These are phyloP conservation scores for Malassezia slooffiae DNA, from an alignment of 1,284 basidiomycete genomes.

Conservation along the genomic window DNA sequence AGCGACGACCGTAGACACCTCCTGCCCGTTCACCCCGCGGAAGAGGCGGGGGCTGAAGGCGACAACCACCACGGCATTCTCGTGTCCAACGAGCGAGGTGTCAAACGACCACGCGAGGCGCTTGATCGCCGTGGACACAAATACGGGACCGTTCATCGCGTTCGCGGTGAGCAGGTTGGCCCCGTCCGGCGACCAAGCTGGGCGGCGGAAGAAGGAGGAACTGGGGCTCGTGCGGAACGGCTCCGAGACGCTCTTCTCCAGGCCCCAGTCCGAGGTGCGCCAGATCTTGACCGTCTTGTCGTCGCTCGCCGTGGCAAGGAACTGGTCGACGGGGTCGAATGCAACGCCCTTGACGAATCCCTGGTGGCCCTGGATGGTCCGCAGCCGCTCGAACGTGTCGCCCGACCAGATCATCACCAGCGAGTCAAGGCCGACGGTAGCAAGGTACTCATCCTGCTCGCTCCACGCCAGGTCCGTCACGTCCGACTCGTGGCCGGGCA, in stretches of 20 bases:
- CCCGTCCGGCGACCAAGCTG: constrained; percentile 99
- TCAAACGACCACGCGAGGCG: constrained; percentile 53
- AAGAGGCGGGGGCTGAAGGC: constrained; percentile 41
- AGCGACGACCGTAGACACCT: constrained; percentile 27
- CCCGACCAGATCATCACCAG: constrained; percentile 71
- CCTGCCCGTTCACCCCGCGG: constrained; percentile 19
- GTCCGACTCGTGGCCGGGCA: constrained; percentile 73
- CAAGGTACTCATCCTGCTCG: constrained; percentile 65
- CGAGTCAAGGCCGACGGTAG: constrained; percentile 86
- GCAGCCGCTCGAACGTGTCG: constrained; percentile 49
- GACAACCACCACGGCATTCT: constrained; percentile 84
- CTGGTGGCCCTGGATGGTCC: constrained; percentile 74
- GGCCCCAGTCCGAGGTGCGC: constrained; percentile 80
- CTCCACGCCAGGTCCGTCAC: constrained; percentile 94
- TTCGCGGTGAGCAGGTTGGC: constrained; percentile 92
- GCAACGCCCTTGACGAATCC: constrained; percentile 98
- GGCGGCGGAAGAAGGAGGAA: constrained; percentile 82
- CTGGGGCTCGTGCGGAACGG: constrained; percentile 89
- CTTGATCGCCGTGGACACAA: constrained; percentile 88
- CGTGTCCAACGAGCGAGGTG: constrained; percentile 78
- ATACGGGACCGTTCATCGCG: constrained; percentile 93
- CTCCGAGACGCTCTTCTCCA: constrained; percentile 71
- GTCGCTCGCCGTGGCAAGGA: constrained; percentile 67
- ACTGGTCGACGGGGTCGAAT: constrained; percentile 95
- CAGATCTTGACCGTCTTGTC: constrained; percentile 93